Conservation (phyloP, 2,329 filamentous ascomycete species). For the Sclerotinia glacialis region DNA sequence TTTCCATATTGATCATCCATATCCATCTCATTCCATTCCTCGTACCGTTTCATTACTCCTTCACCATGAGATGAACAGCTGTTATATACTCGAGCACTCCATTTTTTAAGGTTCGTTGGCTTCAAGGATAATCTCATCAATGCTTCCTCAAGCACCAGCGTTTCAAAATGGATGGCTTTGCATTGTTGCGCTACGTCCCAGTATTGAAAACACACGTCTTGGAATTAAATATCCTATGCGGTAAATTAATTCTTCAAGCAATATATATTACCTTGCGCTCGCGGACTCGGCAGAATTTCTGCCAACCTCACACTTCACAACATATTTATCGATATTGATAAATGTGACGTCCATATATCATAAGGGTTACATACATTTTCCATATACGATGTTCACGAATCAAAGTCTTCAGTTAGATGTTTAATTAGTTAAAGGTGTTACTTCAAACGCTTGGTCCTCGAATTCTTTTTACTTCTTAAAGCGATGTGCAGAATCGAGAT, state of each 20-base stretch:
- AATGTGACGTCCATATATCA: neutral
- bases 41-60: neutral
- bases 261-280: neutral
- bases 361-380: neutral
- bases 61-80: slow-evolving; percentile 4
- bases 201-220: slow-evolving; percentile 11
- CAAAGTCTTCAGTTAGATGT: neutral
- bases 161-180: slow-evolving; percentile 13
- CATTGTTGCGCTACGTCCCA: slow-evolving; percentile 1
- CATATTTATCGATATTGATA: slow-evolving; percentile 17
- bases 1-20: too few species aligned
- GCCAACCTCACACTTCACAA: slow-evolving; percentile 17
- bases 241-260: neutral
- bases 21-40: too few species aligned
- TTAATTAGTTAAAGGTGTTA: neutral
- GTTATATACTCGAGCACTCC: neutral
- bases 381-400: neutral
- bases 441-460: slow-evolving; percentile 14
- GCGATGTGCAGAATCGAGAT: neutral
- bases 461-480: neutral
- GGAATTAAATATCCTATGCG: slow-evolving; percentile 1
- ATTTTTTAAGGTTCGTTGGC: neutral
- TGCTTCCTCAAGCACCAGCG: neutral
- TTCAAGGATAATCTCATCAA: neutral
- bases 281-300: slow-evolving; percentile 7